Base-by-base conservation (phyloP, 2,329 filamentous ascomycete species). In the Sphaceloma murrayae region DNA sequence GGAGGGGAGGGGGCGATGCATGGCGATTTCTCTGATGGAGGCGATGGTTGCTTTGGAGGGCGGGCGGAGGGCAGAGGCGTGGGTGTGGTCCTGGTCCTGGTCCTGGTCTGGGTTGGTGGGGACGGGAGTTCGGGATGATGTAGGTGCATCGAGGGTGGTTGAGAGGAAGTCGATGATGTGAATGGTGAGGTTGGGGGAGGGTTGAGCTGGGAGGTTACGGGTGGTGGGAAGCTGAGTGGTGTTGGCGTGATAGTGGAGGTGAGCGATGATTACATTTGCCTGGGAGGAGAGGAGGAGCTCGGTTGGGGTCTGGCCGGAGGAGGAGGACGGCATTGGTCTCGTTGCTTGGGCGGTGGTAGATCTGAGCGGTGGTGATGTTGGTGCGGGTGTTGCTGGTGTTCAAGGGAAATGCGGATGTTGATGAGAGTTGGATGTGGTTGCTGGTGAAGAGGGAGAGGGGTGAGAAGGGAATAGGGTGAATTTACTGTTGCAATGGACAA, bases 321-420 rank as follows among this genome's bases (percentile, higher is more conserved):
- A 45, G 4, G 42, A 45, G 31, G 42, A 45, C 8, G 42, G 42
- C 42, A 45, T 45, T 17, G 26, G 34, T n/a, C 9, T 16, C 27
- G 7, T 19, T 38, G 3, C 4, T 13, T 19, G n/a, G 34, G 17
- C n/a, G 14, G 3, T 33, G 31, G 2, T 4, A 13, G 7, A 13
- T 4, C 11, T 13, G 9, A 13, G 27, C 18, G 5, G 3, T 5
- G n/a, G 3, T 30, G 22, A 16, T 3, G 10, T 2, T 30, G 8
- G 27, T 11, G 17, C 10, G 31, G 13, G 2, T 24, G 19, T 9
- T 5, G 3, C 31, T 8, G 9, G 31, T 13, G 31, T 13, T 16
- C 9, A 14, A 30, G 27, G n/a, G n/a, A n/a, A n/a, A n/a, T n/a
- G n/a, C n/a, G n/a, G n/a, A n/a, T n/a, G n/a, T n/a, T n/a, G n/a